Conservation (phyloP, 2,329 filamentous ascomycete genomes). For the Aureobasidium subglaciale region DNA sequence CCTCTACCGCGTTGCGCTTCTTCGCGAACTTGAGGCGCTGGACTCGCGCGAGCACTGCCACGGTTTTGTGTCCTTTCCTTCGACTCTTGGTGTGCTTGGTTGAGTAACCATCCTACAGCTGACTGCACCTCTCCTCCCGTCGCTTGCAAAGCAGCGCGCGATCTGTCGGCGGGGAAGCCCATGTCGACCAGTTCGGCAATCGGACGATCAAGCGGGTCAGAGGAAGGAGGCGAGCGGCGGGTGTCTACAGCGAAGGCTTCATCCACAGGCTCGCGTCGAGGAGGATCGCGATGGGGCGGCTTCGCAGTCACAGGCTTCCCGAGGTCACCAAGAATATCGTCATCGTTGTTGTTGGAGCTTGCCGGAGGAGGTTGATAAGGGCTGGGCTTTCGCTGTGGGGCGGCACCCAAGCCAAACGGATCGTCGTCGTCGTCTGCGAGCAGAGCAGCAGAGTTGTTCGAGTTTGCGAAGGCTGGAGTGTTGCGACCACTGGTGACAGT, state of each 20-base stretch:
- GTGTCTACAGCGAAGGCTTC: slow-evolving; percentile 17
- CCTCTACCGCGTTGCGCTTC: slow-evolving; percentile 9
- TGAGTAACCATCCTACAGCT: slow-evolving; percentile 82
- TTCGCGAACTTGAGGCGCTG: slow-evolving; percentile 5
- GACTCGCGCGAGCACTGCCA: slow-evolving; percentile 15
- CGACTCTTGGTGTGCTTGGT: slow-evolving; percentile 80
- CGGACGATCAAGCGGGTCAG: slow-evolving; percentile 62
- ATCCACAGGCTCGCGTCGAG: slow-evolving; percentile 17
- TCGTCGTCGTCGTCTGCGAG: slow-evolving; percentile 64
- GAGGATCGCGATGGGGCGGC: slow-evolving; percentile 19
- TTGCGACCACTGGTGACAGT: slow-evolving; percentile 33
- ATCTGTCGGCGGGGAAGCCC: slow-evolving; percentile 81
- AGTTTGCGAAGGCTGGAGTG: slow-evolving; percentile 27
- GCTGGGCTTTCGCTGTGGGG: slow-evolving; percentile 20
- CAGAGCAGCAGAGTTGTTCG: not conserved
- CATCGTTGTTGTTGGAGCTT: slow-evolving; percentile 41
- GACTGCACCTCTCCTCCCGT: slow-evolving; percentile 79
- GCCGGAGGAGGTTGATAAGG: slow-evolving; percentile 16
- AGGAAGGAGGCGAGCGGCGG: slow-evolving; percentile 3
- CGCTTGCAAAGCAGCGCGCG: slow-evolving; percentile 69
- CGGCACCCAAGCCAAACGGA: slow-evolving; percentile 66
- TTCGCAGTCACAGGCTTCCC: slow-evolving; percentile 51
- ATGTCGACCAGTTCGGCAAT: slow-evolving; percentile 89
- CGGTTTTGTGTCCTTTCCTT: slow-evolving; percentile 54
- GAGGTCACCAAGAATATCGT: slow-evolving; percentile 56